Percentiles rank a stretch among this genome's conserved stretches.
Conservation (phyloP, 768 basidiomycete genomes). For the Dioszegia aurantiaca region DNA sequence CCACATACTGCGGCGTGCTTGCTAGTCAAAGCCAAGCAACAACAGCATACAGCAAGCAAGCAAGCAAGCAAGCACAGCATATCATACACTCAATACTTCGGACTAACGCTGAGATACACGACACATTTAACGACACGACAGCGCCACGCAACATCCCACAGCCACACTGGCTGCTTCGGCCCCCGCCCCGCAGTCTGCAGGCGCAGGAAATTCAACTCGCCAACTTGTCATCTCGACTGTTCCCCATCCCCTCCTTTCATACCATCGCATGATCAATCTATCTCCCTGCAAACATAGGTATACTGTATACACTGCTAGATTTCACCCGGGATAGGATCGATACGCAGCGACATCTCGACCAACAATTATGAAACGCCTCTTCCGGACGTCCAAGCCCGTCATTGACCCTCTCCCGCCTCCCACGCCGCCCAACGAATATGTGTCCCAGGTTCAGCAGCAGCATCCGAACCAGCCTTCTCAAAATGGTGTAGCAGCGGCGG, state of each 20-base stretch:
- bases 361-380: slow-evolving; percentile 39
- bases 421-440: slow-evolving; percentile 11
- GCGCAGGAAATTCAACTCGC: too few relatives aligned
- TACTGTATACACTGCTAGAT: too few relatives aligned
- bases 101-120: too few relatives aligned
- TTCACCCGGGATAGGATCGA: background rate
- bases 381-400: slow-evolving; percentile 35
- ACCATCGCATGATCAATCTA: too few relatives aligned
- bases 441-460: slow-evolving; percentile 13
- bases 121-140: background rate
- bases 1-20: background rate
- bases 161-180: too few relatives aligned
- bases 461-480: slow-evolving; percentile 7
- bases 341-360: too few relatives aligned
- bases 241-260: too few relatives aligned
- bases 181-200: background rate
- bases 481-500: background rate
- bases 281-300: too few relatives aligned
- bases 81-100: background rate
- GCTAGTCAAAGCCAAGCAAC: background rate
- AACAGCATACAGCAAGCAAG: too few relatives aligned
- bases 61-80: background rate
- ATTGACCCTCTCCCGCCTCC: slow-evolving; percentile 41
- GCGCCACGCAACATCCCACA: too few relatives aligned
- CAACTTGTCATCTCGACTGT: too few relatives aligned